Evolutionary conservation across 2,329 filamentous ascomycete species (phyloP).

Genomic region (Colletotrichum chlorophyti): DNA sequence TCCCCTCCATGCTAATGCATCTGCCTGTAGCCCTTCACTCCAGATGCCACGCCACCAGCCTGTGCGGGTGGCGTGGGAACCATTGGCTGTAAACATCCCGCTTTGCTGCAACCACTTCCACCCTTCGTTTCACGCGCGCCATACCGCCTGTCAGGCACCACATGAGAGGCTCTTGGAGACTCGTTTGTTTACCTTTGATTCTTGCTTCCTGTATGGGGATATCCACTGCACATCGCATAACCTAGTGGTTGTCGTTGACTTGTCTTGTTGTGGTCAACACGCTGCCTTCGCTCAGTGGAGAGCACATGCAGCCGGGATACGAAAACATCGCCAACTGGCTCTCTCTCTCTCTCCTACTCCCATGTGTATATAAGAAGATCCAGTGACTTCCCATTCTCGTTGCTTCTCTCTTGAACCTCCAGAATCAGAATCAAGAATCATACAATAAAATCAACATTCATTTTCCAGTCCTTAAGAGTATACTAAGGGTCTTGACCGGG

Average conservation of each 20-base stretch:
- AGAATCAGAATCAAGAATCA: constrained; percentile 2
- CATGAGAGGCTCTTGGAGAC: not conserved
- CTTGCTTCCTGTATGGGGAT: not conserved
- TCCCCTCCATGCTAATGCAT: no score
- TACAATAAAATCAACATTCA: constrained; percentile 1
- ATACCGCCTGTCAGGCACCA: constrained; percentile 7
- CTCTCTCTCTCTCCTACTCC: not conserved
- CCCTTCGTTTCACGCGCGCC: constrained; percentile 1
- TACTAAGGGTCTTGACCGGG: not conserved
- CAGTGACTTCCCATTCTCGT: constrained; percentile 15
- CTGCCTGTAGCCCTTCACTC: not conserved
- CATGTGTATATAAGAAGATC: constrained; percentile 24
- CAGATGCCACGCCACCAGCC: constrained; percentile 22
- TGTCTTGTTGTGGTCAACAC: constrained; percentile 22
- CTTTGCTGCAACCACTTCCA: constrained; percentile 15
- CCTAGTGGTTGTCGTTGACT: constrained; percentile 19
- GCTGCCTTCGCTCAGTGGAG: constrained; percentile 23
- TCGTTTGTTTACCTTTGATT: constrained; percentile 11
- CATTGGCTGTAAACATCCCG: constrained; percentile 22
- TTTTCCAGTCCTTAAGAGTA: constrained; percentile 4
- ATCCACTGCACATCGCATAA: not conserved
- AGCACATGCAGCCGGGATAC: constrained; percentile 17
- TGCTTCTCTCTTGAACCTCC: not conserved
- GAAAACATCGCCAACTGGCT: constrained; percentile 28
- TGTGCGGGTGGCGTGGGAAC: constrained; percentile 15